Evolutionary conservation across 352 stramenopile genomes (phyloP).

Genomic region (Pythium vanterpoolii): DNA sequence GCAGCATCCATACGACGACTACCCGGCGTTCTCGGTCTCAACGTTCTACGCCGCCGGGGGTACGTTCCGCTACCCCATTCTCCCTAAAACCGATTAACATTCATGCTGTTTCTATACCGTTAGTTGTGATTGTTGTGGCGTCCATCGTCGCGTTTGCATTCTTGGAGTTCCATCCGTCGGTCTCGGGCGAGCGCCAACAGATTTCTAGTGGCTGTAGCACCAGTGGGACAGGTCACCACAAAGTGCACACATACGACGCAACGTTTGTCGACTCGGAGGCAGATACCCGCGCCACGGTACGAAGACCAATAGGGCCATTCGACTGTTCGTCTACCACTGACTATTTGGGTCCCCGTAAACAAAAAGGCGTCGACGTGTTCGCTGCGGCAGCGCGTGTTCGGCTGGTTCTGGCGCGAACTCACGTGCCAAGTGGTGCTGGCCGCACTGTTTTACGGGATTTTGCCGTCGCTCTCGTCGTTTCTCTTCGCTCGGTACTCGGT

Average conservation of each 20-base stretch:
- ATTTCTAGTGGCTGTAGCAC: neutral
- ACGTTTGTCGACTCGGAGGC: slow-evolving; percentile 17
- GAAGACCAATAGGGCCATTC: neutral
- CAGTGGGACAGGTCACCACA: neutral
- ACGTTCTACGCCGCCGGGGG: slow-evolving; percentile 54
- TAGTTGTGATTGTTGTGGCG: slow-evolving; percentile 43
- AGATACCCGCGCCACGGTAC: neutral
- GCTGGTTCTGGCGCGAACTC: slow-evolving; percentile 41
- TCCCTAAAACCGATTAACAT: neutral
- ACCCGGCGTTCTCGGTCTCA: slow-evolving; percentile 48
- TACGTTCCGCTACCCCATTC: neutral
- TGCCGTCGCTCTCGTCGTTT: slow-evolving; percentile 65
- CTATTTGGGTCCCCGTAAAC: neutral
- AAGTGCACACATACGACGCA: slow-evolving; percentile 22
- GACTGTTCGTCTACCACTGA: neutral
- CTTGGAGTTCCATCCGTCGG: slow-evolving; percentile 37
- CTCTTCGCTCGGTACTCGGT: slow-evolving; percentile 68
- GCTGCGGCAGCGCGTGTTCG: slow-evolving; percentile 23
- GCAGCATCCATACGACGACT: slow-evolving; percentile 45
- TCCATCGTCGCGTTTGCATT: slow-evolving; percentile 53
- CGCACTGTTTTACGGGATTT: slow-evolving; percentile 55
- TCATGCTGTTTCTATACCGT: no score
- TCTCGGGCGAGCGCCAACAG: slow-evolving; percentile 1
- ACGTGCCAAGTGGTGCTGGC: slow-evolving; percentile 50
- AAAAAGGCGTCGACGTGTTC: slow-evolving; percentile 19